These are phyloP conservation scores for Akanthomyces dipterigenus DNA, from an alignment of 2,329 filamentous ascomycete species.

Conservation along the genomic window DNA sequence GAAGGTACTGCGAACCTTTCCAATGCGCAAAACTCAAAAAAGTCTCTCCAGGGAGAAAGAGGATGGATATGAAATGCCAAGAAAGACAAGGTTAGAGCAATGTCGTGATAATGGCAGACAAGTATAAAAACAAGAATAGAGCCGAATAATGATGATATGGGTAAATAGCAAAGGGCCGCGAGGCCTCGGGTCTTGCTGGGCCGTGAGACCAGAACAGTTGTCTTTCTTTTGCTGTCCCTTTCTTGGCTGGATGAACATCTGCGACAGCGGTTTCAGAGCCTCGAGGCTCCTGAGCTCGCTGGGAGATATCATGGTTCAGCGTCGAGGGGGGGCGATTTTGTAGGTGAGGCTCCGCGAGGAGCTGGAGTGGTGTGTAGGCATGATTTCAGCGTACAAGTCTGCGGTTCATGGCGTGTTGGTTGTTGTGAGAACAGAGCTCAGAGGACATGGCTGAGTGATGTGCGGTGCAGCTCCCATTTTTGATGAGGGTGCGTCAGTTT, in stretches of 20 bases:
- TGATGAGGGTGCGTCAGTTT: constrained; percentile 5
- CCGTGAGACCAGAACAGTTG: constrained; percentile 20
- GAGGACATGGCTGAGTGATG: not conserved
- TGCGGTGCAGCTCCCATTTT: not conserved
- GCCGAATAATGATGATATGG: not conserved
- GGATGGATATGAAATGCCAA: not conserved
- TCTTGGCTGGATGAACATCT: constrained; percentile 13
- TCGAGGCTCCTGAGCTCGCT: not conserved
- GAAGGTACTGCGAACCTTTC: no score
- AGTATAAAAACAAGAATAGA: not conserved
- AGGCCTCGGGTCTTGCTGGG: constrained; percentile 23
- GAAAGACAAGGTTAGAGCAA: not conserved
- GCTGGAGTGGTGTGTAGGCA: not conserved
- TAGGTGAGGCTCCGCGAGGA: not conserved
- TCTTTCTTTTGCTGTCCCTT: constrained; percentile 11
- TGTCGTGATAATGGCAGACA: not conserved
- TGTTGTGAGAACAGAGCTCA: not conserved
- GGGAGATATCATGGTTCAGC: not conserved
- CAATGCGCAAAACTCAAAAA: not conserved
- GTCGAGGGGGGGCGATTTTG: not conserved
- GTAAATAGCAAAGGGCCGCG: constrained; percentile 18
- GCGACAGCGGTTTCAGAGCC: not conserved
- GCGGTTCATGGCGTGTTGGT: not conserved
- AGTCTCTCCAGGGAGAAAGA: not conserved
- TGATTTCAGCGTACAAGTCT: not conserved